Base-by-base conservation (phyloP, 1,139 yeast species). In the Sugiyamaella sp. region DNA sequence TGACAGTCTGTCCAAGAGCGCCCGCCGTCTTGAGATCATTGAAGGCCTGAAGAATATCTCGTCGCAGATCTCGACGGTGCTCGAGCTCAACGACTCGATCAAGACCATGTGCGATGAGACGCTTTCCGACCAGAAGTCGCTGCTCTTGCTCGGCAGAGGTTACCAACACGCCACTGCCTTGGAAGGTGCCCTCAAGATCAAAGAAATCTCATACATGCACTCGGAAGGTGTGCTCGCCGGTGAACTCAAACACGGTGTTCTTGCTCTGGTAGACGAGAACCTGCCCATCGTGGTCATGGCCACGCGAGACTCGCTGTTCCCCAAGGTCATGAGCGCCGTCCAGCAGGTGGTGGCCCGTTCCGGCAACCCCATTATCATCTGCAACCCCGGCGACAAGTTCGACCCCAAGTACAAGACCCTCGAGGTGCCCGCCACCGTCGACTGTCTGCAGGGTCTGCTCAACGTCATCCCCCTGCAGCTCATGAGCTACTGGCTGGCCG, bases 171-270 rank as follows among this genome's bases (percentile, higher is more conserved):
- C 99, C 19, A 86, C 97, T 61, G 98, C 99, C 14, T 80, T 95
- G 66, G 99, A 95, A 75, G 99, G 99, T 67, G 99, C 99, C 6
- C 81, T 95, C 66, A 95, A 95, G 76, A 93, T 95, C 71, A 95
- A 95, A 76, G 99, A 95, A 75, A 95, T 95, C 60, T 91, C 98
- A 4, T 95, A 95, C 73, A 95, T 93, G 91, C 99, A 95, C 72
- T 89, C 98, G 24, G 99, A 95, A 77, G 99, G 99, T 77, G 97
- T 95, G 51, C 83, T 93, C 63, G 99, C 99, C 24, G 99, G 99
- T 71, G 99, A 95, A 74, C 83, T 95, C 74, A 95, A 95, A 75
- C 99, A 95, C 70, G 99, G 99, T 74, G 97, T 90, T 38, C 81
- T 95, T 67, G 99, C 99, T 2, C 80, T 95, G 61, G 97, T 95